Conservation (phyloP, 169 alveolate genomes). For the Eimeria acervulina region DNA sequence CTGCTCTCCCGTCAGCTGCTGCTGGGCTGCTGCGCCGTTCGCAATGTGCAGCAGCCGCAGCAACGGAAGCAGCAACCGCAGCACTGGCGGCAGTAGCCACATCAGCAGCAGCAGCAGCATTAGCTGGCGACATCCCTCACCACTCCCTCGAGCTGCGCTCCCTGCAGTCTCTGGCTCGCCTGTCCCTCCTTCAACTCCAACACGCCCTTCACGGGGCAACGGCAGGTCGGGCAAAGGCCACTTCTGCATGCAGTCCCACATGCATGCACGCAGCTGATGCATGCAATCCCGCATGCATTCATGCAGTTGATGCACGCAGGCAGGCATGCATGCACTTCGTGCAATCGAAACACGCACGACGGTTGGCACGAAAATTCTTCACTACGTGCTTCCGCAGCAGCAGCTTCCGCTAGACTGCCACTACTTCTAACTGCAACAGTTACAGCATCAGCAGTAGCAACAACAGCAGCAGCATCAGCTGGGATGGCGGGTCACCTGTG, state of each 20-base stretch:
- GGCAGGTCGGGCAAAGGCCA: slow-evolving; percentile 79
- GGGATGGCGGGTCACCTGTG: slow-evolving; percentile 60
- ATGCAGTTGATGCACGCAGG: background rate
- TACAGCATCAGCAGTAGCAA: slow-evolving; percentile 26
- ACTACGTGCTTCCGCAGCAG: slow-evolving; percentile 8
- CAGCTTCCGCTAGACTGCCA: slow-evolving; percentile 8
- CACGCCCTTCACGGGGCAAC: slow-evolving; percentile 72
- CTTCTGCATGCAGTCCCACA: slow-evolving; percentile 43
- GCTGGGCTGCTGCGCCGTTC: background rate
- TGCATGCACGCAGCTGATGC: slow-evolving; percentile 5
- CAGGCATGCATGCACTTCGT: background rate
- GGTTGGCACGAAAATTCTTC: background rate
- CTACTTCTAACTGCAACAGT: background rate
- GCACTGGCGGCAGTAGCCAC: background rate
- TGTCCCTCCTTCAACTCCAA: slow-evolving; percentile 44
- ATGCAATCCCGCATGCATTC: slow-evolving; percentile 29
- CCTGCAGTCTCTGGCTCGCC: slow-evolving; percentile 11
- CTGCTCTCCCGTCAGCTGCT: background rate
- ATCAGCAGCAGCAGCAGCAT: background rate
- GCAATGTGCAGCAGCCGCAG: slow-evolving; percentile 20
- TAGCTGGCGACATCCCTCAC: slow-evolving; percentile 67
- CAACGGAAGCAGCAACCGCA: background rate
- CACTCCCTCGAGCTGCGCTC: slow-evolving; percentile 44
- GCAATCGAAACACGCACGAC: background rate
- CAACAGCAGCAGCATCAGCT: background rate